Base-by-base conservation (phyloP, 306 rosid genomes). In the Quillaja saponaria region DNA sequence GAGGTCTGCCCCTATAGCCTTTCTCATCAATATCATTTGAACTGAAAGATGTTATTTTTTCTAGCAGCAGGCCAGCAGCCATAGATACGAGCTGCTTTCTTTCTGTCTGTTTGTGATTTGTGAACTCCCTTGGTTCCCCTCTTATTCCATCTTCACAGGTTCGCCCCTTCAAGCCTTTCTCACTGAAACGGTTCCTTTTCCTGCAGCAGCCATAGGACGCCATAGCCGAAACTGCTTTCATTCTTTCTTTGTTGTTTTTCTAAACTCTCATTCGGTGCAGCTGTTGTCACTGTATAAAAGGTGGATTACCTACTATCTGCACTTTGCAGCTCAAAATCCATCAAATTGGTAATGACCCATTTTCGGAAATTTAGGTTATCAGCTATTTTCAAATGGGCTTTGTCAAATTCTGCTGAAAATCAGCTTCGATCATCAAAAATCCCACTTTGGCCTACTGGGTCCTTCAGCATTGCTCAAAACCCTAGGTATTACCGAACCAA, bases 401-500 rank as follows among this genome's bases (percentile, higher is more conserved):
- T 76, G 61, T 66, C 78, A 7, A 25, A 57, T 71, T 71, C 67
- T 61, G 16, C 60, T 18, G 53, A 64, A 45, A 65, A 8, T 49
- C 73, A 17, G 28, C 50, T 62, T 8, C 47, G 18, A 10, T 58
- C 61, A 2, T 40, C 64, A 20, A 57, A 41, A 69, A 5, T 39
- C 55, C 58, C 17, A 49, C 34, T 55, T 51, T 42, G 49, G 65
- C 55, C 35, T 42, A 8, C 34, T 72, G 72, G 66, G 57, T 54
- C 14, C 16, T 61, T 66, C 61, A 47, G 1, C 16, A 28, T 61
- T 59, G 60, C 66, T 10, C 79, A 45, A 61, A 81, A 46, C 79
- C 78, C 77, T 64, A 87, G 87, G 58, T 46, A 71, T 68, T 75
- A 64, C 41, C 9, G 71, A 67, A 74, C 80, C 2, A 64, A 68